Evolutionary conservation across 2,329 filamentous ascomycete species (phyloP).

Genomic region (Nemania sp.): DNA sequence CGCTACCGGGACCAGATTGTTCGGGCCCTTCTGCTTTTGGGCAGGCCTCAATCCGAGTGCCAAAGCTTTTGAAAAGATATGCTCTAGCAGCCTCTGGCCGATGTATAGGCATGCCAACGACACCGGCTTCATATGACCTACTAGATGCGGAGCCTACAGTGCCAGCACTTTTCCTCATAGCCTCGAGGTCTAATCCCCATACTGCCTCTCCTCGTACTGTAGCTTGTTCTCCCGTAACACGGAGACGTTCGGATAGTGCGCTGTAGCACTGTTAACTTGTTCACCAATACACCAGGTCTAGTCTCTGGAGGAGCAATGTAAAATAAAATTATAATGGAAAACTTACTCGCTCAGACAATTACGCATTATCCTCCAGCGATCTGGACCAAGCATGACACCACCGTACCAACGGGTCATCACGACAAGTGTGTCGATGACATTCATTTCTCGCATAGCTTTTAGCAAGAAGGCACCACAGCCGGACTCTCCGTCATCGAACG

Average conservation of each 20-base stretch:
- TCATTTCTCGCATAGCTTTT: constrained; percentile 54
- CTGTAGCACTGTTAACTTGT: constrained; percentile 14
- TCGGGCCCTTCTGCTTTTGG: constrained; percentile 13
- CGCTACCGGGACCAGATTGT: not conserved
- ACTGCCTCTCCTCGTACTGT: constrained; percentile 55
- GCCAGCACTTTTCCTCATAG: constrained; percentile 48
- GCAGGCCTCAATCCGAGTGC: constrained; percentile 42
- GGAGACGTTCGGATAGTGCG: constrained; percentile 55
- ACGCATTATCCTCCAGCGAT: constrained; percentile 65
- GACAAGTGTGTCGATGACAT: constrained; percentile 56
- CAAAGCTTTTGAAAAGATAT: constrained; percentile 64
- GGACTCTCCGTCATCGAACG: constrained; percentile 64
- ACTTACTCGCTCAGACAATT: constrained; percentile 54
- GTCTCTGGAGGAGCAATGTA: no score
- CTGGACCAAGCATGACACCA: constrained; percentile 62
- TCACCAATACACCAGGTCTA: not conserved
- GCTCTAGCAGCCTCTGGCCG: constrained; percentile 68
- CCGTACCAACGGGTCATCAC: constrained; percentile 67
- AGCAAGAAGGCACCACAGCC: constrained; percentile 62
- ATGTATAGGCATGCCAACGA: constrained; percentile 69
- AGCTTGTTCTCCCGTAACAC: constrained; percentile 47
- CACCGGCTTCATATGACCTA: constrained; percentile 38
- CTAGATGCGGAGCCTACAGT: constrained; percentile 33
- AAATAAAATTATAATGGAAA: no score
- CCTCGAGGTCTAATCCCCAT: constrained; percentile 63